phyloP scores from a whole-genome alignment of 371 early-diverging fungal genomes.

The Mortierella sp. region DNA sequence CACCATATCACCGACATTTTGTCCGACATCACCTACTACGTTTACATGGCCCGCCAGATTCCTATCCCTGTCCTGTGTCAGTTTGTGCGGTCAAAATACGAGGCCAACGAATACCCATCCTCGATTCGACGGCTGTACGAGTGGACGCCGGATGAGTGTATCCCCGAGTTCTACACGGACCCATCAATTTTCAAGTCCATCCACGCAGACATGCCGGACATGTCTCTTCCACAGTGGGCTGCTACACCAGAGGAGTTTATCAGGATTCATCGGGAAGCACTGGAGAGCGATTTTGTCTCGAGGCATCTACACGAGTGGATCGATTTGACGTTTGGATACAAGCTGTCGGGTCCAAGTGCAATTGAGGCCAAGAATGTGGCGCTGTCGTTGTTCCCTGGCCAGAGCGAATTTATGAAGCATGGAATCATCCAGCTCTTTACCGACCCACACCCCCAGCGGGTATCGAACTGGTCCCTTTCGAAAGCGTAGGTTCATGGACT shows the following conservation, averaged over 20 bases:
- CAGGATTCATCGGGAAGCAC: conserved; percentile 72
- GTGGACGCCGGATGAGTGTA: conserved; percentile 85
- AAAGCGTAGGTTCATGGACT: conserved; percentile 27
- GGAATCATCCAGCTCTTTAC: conserved; percentile 82
- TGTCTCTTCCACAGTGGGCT: conserved; percentile 80
- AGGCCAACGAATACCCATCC: conserved; percentile 78
- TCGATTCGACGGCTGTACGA: conserved; percentile 74
- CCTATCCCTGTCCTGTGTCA: conserved; percentile 78
- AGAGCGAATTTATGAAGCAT: conserved; percentile 80
- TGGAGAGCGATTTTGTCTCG: conserved; percentile 89
- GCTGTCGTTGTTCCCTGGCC: conserved; percentile 72
- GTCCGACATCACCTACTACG: conserved; percentile 80
- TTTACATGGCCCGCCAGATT: conserved; percentile 75
- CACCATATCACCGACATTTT: conserved; percentile 81
- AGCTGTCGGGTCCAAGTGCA: conserved; percentile 81
- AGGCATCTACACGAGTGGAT: conserved; percentile 85
- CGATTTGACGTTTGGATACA: conserved; percentile 87
- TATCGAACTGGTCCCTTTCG: conserved; percentile 45
- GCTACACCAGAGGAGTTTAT: conserved; percentile 77
- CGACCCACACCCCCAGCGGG: conserved; percentile 75
- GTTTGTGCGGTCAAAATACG: conserved; percentile 79
- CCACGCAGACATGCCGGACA: conserved; percentile 78
- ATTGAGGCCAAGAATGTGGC: conserved; percentile 82
- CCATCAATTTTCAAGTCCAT: conserved; percentile 74
- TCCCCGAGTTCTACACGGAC: conserved; percentile 80